Conservation (phyloP, 140 eudicot species). For the Oenanthe javanica region DNA sequence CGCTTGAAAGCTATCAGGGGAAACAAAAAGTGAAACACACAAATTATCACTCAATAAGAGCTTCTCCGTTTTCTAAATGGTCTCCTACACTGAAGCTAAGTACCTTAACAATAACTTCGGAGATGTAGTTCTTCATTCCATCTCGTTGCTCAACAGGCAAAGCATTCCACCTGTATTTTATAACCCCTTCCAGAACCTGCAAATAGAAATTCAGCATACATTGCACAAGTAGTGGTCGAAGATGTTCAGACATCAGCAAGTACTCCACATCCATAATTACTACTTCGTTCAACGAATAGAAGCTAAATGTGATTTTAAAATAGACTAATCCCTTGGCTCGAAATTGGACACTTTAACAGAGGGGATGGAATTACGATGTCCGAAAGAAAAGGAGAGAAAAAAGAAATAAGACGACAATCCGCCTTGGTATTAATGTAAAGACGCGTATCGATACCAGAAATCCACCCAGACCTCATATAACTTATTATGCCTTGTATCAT, state of each 20-base stretch:
- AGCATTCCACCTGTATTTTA: slow-evolving; percentile 97
- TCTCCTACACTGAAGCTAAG: not conserved
- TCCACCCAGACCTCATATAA: not conserved
- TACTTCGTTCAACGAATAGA: not conserved
- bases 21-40: not conserved
- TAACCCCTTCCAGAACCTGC: slow-evolving; percentile 97
- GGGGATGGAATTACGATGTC: not conserved
- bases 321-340: too few species aligned
- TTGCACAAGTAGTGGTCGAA: slow-evolving; percentile 9
- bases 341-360: not conserved
- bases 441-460: not conserved
- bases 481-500: not conserved
- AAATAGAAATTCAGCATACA: slow-evolving; percentile 6
- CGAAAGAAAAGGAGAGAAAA: not conserved
- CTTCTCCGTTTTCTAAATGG: not conserved
- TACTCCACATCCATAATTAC: not conserved
- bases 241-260: not conserved
- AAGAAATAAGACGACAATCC: not conserved
- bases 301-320: too few species aligned
- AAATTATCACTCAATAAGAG: not conserved
- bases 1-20: slow-evolving; percentile 69
- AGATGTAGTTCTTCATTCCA: slow-evolving; percentile 97
- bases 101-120: slow-evolving; percentile 95
- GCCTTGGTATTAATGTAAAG: not conserved
- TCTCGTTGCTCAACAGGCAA: slow-evolving; percentile 90